Conservation (phyloP, 352 stramenopile genomes). For the Bremia lactucae region DNA sequence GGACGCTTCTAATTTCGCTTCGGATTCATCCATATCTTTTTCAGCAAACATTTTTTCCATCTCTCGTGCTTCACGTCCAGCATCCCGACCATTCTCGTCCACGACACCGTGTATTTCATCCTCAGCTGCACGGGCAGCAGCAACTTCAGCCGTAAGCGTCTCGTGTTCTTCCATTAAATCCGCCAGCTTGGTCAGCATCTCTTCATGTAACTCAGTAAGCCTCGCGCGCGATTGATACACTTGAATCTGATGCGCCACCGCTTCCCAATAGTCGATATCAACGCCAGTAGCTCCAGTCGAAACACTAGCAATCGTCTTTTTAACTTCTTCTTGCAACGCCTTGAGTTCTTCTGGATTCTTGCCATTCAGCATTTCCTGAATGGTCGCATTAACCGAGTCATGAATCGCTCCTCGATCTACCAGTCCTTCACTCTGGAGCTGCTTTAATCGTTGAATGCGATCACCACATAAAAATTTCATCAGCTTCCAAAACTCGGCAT, state of each 20-base stretch:
- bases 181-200: slow-evolving; percentile 89
- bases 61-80: slow-evolving; percentile 51
- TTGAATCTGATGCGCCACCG: slow-evolving; percentile 86
- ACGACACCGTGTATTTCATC: slow-evolving; percentile 12
- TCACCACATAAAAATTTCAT: slow-evolving; percentile 75
- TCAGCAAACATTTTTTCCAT: slow-evolving; percentile 50
- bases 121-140: slow-evolving; percentile 15
- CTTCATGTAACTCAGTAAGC: slow-evolving; percentile 86
- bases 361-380: slow-evolving; percentile 84
- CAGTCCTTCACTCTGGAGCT: slow-evolving; percentile 53
- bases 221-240: slow-evolving; percentile 86
- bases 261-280: slow-evolving; percentile 91
- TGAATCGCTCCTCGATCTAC: slow-evolving; percentile 77
- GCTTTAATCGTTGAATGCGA: slow-evolving; percentile 43
- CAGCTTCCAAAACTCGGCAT: slow-evolving; percentile 82
- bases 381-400: slow-evolving; percentile 74
- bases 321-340: slow-evolving; percentile 49
- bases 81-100: slow-evolving; percentile 34
- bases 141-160: slow-evolving; percentile 14
- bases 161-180: slow-evolving; percentile 87
- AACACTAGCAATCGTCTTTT: slow-evolving; percentile 50
- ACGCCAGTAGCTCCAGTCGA: slow-evolving; percentile 43
- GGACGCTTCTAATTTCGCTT: slow-evolving; percentile 78
- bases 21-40: slow-evolving; percentile 54
- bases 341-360: slow-evolving; percentile 49